phyloP scores from a whole-genome alignment of 129 eudicot species.

The Glebionis coronaria region DNA sequence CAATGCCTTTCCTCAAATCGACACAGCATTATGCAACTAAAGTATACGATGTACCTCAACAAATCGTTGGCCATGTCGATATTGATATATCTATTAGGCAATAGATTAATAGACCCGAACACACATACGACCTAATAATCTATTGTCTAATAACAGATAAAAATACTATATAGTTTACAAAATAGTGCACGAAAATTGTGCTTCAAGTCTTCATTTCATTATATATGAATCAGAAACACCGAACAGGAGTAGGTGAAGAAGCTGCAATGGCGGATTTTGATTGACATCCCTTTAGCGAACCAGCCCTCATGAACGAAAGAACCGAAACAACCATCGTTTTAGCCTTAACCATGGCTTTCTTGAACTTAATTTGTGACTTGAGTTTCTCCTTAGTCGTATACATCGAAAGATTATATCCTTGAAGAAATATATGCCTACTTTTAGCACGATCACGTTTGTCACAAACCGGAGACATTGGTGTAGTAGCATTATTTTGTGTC shows the following conservation, averaged over 20 bases:
- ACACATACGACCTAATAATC: too few relatives aligned
- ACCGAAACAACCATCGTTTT: constrained; percentile 49
- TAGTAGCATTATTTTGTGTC: constrained; percentile 7
- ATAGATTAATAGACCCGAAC: too few relatives aligned
- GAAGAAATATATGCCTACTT: constrained; percentile 55
- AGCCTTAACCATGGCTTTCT: constrained; percentile 40
- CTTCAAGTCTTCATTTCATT: background rate
- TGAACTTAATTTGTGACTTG: constrained; percentile 34
- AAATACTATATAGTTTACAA: constrained; percentile 6
- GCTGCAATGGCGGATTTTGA: constrained; percentile 48
- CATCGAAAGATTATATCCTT: constrained; percentile 51
- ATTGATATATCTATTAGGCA: too few relatives aligned
- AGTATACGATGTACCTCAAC: too few relatives aligned
- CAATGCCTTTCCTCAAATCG: too few relatives aligned
- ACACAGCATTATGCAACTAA: too few relatives aligned
- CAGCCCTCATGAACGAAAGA: constrained; percentile 40
- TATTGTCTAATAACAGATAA: background rate
- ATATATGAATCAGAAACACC: constrained; percentile 32
- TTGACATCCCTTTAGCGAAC: constrained; percentile 43
- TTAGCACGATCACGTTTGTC: constrained; percentile 52
- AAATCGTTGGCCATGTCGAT: too few relatives aligned
- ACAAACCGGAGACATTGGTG: constrained; percentile 28
- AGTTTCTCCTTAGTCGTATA: constrained; percentile 26
- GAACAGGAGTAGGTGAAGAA: constrained; percentile 36
- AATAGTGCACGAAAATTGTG: background rate